phyloP scores from a whole-genome alignment of 2,329 filamentous ascomycete genomes.

The Paecilomyces sp. region DNA sequence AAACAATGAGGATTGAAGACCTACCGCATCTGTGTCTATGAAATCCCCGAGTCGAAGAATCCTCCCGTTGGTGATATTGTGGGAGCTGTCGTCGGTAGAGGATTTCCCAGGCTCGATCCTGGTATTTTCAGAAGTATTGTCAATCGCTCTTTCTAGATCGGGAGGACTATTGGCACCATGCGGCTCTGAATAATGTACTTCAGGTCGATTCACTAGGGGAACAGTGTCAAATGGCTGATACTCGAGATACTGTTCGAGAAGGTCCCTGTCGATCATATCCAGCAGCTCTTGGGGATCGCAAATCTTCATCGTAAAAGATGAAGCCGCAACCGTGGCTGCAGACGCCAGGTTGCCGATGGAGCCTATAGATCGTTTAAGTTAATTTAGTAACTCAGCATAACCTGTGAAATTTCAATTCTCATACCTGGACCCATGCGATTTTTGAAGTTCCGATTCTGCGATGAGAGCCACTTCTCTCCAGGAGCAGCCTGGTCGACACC shows the following conservation, averaged over 20 bases:
- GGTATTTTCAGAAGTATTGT: no score
- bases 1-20: slow-evolving; percentile 2
- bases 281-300: slow-evolving; percentile 15
- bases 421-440: slow-evolving; percentile 40
- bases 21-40: slow-evolving; percentile 7
- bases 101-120: no score
- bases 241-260: no score
- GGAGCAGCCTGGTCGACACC: slow-evolving; percentile 32
- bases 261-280: no score
- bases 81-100: no score
- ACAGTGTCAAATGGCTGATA: no score
- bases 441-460: slow-evolving; percentile 42
- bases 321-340: slow-evolving; percentile 42
- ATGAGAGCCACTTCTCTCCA: slow-evolving; percentile 39
- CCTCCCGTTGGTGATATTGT: no score
- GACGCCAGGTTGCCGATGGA: slow-evolving; percentile 40
- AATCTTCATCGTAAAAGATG: slow-evolving; percentile 39
- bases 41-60: no score
- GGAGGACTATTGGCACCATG: no score
- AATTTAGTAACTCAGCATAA: background rate
- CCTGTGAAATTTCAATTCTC: background rate
- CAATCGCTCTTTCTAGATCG: no score
- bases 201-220: no score
- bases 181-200: no score
- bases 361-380: slow-evolving; percentile 14